Conservation (phyloP, 2,329 filamentous ascomycete species). For the Tolypocladium tundrense region DNA sequence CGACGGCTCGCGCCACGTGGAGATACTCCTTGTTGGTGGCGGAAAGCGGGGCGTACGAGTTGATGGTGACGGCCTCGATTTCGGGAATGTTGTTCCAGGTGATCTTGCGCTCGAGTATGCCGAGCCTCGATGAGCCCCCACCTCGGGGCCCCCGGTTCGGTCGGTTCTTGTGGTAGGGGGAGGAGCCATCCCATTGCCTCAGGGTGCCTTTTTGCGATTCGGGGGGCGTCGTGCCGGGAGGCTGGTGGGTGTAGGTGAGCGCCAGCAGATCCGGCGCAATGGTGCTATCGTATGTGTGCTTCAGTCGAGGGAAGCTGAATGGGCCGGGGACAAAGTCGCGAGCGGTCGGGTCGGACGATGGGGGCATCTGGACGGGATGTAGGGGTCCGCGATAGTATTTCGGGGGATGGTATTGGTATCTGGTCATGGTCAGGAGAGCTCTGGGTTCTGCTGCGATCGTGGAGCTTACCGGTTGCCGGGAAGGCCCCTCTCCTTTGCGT, state of each 20-base stretch:
- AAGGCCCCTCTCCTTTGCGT: conserved; percentile 26
- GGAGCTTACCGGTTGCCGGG: conserved; percentile 35
- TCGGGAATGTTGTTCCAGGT: conserved; percentile 79
- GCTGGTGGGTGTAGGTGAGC: conserved; percentile 75
- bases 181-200: conserved; percentile 78
- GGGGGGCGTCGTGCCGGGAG: conserved; percentile 57
- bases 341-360: conserved; percentile 74
- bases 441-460: neutral
- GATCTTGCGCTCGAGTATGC: conserved; percentile 61
- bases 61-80: conserved; percentile 70
- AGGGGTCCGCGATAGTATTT: conserved; percentile 91
- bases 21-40: conserved; percentile 63
- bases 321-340: conserved; percentile 84
- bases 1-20: conserved; percentile 70
- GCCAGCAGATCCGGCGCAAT: conserved; percentile 82
- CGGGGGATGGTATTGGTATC: conserved; percentile 90
- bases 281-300: conserved; percentile 83
- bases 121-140: conserved; percentile 50
- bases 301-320: conserved; percentile 76
- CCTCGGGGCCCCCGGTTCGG: conserved; percentile 78
- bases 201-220: conserved; percentile 51
- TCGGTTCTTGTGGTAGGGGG: conserved; percentile 89
- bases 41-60: conserved; percentile 62
- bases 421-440: conserved; percentile 22
- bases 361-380: conserved; percentile 86